Percentiles rank a stretch among this genome's conserved stretches.
phyloP scores from a whole-genome alignment of 495 filamentous ascomycete species.

The Aspergillus baeticus region DNA sequence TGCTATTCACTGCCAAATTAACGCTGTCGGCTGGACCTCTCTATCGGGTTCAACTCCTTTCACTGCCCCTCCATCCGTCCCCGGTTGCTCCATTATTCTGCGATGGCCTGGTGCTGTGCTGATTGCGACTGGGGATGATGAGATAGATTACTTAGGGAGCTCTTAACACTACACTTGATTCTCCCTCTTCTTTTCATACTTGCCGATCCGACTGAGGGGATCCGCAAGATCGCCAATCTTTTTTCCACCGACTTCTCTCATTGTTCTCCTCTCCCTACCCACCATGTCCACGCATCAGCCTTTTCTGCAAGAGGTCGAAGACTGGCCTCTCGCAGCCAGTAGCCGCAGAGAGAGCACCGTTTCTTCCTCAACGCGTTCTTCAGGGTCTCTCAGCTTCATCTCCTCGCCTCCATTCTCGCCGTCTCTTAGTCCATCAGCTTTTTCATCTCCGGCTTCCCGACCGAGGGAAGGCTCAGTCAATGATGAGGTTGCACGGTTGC shows the following conservation, averaged over 20 bases:
- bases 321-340: constrained; percentile 34
- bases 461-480: constrained; percentile 34
- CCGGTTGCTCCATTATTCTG: constrained; percentile 3
- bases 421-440: constrained; percentile 24
- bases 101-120: neutral
- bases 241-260: constrained; percentile 5
- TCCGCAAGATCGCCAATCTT: constrained; percentile 20
- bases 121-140: constrained; percentile 7
- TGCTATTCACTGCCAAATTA: neutral
- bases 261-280: constrained; percentile 9
- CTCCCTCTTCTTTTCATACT: constrained; percentile 6
- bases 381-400: constrained; percentile 36
- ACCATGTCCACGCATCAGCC: constrained; percentile 12
- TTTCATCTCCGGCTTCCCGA: constrained; percentile 32
- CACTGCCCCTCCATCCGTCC: constrained; percentile 8
- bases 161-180: neutral
- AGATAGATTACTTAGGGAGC: neutral
- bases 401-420: constrained; percentile 23
- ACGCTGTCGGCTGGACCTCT: no score
- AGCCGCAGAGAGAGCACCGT: constrained; percentile 36
- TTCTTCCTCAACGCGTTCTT: constrained; percentile 42
- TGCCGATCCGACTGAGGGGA: constrained; percentile 22
- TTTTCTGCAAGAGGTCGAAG: constrained; percentile 28
- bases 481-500: constrained; percentile 38
- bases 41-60: no score